Base-by-base conservation (phyloP, 805 yeast genomes). In the Myxozyma kluyveri region DNA sequence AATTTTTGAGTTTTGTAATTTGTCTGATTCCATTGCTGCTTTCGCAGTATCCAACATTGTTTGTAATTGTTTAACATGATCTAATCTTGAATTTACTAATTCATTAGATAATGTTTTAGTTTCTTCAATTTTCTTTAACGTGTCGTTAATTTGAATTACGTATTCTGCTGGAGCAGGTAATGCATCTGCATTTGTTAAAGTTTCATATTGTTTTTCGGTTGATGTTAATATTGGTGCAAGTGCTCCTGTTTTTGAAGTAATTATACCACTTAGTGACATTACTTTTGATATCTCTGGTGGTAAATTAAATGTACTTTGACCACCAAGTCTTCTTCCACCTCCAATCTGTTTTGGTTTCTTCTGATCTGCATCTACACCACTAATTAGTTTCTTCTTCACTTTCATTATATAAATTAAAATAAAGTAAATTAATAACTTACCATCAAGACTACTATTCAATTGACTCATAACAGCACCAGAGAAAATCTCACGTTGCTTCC, bases 401-500 rank as follows among this genome's bases (percentile, higher is more conserved):
- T 50, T 33, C 23, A 33, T 18, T 21, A 23, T 39, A 24, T 22
- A 18, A 23, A 22, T 31, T 4, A 14, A 33, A 27, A 35, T 32
- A 33, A 35, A 26, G 21, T 14, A 29, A 14, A 26, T 12, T 14
- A 24, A 39, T 5, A 12, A 12, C 27, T 14, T 47, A 56, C 60
- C 49, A 17, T 48, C 54, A 5, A 66, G 48, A 26, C 56, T 52
- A 5, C 55, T 47, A 22, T 67, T 68, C 18, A 75, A 65, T 9
- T 61, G 62, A 14, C 56, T 42, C 45, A 73, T 59, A 4, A 67
- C 71, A 1, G 61, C 62, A 3, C 65, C 60, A 3, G 67, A 45
- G 54, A 83, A 82, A 0, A 84, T 76, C n/a, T 65, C 66, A 46
- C 90, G 70, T 61, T 80, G 80, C 36, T 74, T 72, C 88, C 88